Evolutionary conservation across 2,329 filamentous ascomycete species (phyloP), one percentile per base, ranked within the genome.

Genomic region (Dryadomyces quercivorus): DNA sequence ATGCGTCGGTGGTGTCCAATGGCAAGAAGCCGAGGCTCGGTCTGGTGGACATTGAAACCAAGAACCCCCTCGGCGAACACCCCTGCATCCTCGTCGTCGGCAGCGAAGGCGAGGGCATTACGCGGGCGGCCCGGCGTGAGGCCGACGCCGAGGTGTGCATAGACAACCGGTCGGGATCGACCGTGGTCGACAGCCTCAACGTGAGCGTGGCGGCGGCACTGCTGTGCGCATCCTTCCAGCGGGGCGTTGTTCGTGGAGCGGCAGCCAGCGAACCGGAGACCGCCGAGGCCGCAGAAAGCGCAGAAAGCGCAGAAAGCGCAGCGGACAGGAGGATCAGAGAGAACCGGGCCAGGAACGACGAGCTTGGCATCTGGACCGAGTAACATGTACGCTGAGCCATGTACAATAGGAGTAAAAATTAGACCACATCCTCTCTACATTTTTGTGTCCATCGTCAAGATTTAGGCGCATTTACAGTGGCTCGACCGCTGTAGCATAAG

Each of bases 161-260:
- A 53, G 76, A 76, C 60, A 78, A 66, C 66, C 77, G 67, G 67
- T 70, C 60, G 59, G 76, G 68, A 45, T 71, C 64, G 58, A 73
- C 63, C 66, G 82, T 60, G 65, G 82, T 98, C 2, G 92, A 97
- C 68, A 95, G 90, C 67, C 70, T 98, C 66, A 97, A 98, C 65
- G 93, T 97, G 43, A 89, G 88, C 64, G 91, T 95, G 20, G 92
- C 93, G 1, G 82, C 88, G 7, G 89, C 82, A 1, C 71, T 97
- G 50, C 70, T 97, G 51, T 84, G 84, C 58, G 78, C 84, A 59
- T 74, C 84, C 0, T 88, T 93, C 63, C 65, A 88, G 50, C 50
- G 50, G 8, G 45, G 45, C 6, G 22, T 16, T 3, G 22, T n/a
- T 10, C 15, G 16, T 31, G 44, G 21, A 21, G 43, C 9, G 18